Base-by-base conservation (phyloP, 441 rosid genomes). In the Syzygium malaccense region DNA sequence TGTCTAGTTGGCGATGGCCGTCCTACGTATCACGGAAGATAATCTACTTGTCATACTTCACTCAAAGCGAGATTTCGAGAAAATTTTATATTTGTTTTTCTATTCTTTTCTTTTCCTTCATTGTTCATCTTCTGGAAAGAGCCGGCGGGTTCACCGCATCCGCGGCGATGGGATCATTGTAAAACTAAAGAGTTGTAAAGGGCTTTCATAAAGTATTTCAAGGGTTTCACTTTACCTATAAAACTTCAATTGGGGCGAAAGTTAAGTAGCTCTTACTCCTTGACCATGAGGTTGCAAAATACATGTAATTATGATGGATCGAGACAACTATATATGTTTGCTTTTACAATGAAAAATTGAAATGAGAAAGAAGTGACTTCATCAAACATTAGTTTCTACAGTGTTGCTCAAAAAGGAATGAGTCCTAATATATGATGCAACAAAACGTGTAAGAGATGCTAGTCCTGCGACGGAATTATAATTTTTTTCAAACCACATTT, bases 1-100 rank as follows among this genome's bases (percentile, higher is more conserved):
- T 0, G 0, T n/a, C 19, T n/a, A 62, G 0, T n/a, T 15, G 14
- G 8, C 1, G 2, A n/a, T 6, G 14, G 0, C 2, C 19, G 1
- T n/a, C 7, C 68, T 62, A 5, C 68, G 14, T 14, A 62, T 14
- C 19, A 62, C 10, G 7, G 8, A 1, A 3, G 10, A 0, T 0
- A 8, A 62, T 7, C 4, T 14, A n/a, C 19, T 1, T 62, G 20
- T 32, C 45, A 3, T 18, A 0, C 78, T 66, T 25, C 45, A 66
- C 20, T 66, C 11, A 66, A 32, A 66, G 4, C 18, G 6, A 32
- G 23, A 5, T 30, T 64, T 66, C 2, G 25, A 8, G 41, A 66
- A 66, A 30, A 2, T 25, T 10, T 58, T 58, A 26, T 58, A 11
- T 15, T 17, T 55, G 1, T 66, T 17, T 66, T 12, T 14, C 62